Base-by-base conservation (phyloP, 2,329 filamentous ascomycete genomes). In the Arthrobotrys sinensis region DNA sequence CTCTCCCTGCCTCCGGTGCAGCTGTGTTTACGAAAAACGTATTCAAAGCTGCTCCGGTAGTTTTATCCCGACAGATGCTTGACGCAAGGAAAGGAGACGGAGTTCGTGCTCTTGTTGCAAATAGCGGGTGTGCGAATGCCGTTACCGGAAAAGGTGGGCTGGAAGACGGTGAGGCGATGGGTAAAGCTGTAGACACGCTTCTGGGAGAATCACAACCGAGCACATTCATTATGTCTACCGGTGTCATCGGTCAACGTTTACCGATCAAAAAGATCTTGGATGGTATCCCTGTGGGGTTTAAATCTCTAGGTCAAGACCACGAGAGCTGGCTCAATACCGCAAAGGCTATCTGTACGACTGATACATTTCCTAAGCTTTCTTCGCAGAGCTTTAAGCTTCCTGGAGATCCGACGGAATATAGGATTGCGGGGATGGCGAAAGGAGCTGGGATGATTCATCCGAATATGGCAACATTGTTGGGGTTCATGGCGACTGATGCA, bases 371-470 rank as follows among this genome's bases (percentile, higher is more conserved):
- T 76, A 99, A 99, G 86, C 91, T 99, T 80, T 88, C 95, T 81
- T 97, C 94, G 19, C 90, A 89, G 81, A 90, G 90, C 12, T 99
- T 98, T 85, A 90, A 87, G 32, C 89, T 99, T 36, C 94, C 96
- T 3, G 94, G 92, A 0, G 92, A 92, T 3, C 92, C 87, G 16
- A 87, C 90, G 62, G 90, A 91, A 84, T 99, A 97, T 86, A 88
- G 89, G 81, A 91, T 99, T 62, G 94, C 93, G 11, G 96, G 96
- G 81, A 96, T 97, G 90, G 97, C 95, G 82, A 99, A 99, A 86
- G 96, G 96, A 72, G 96, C 96, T 4, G 96, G 96, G 83, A 99
- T 99, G 96, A 97, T 99, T 84, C 94, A 97, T 83, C 96, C 96
- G 57, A 98, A 99, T 87, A 97, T 99, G 94, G 96, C 94, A 34